Evolutionary conservation across 2,329 filamentous ascomycete genomes (phyloP).

Genomic region (Alternaria longipes): DNA sequence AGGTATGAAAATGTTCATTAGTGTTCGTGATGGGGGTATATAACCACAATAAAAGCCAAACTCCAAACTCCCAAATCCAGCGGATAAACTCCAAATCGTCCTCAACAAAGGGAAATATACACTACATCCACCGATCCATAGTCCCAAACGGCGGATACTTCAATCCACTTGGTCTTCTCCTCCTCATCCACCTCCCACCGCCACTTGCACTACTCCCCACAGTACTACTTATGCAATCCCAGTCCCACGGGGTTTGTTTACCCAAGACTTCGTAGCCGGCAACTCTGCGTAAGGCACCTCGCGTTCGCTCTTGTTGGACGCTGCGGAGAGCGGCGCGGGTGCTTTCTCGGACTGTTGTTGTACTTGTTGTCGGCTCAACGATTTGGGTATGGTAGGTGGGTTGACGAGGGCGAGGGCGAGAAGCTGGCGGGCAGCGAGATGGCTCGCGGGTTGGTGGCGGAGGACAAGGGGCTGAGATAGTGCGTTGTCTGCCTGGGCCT

Average conservation of each 20-base stretch:
- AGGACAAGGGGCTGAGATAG: constrained; percentile 19
- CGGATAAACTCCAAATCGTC: background rate
- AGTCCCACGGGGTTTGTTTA: constrained; percentile 43
- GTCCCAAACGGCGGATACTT: constrained; percentile 42
- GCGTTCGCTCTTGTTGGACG: constrained; percentile 21
- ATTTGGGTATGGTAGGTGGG: constrained; percentile 45
- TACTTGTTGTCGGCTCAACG: constrained; percentile 26
- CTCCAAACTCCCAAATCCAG: background rate
- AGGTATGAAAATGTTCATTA: background rate
- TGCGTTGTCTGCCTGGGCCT: constrained; percentile 33
- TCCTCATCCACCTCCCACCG: constrained; percentile 16
- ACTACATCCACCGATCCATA: constrained; percentile 37
- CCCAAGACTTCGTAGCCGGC: constrained; percentile 46
- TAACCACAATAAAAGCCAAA: background rate
- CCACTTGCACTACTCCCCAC: constrained; percentile 25
- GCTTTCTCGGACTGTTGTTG: constrained; percentile 32
- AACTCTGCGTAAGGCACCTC: constrained; percentile 35
- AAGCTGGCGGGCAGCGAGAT: constrained; percentile 12
- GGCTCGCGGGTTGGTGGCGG: constrained; percentile 28
- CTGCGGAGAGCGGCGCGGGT: constrained; percentile 38
- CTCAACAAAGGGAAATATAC: background rate
- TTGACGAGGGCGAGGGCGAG: constrained; percentile 23
- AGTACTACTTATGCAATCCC: constrained; percentile 47
- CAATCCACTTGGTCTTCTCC: constrained; percentile 19
- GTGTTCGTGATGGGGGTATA: background rate